These are phyloP conservation scores for Daldinia sp. DNA, from an alignment of 2,329 filamentous ascomycete species.

Conservation along the genomic window DNA sequence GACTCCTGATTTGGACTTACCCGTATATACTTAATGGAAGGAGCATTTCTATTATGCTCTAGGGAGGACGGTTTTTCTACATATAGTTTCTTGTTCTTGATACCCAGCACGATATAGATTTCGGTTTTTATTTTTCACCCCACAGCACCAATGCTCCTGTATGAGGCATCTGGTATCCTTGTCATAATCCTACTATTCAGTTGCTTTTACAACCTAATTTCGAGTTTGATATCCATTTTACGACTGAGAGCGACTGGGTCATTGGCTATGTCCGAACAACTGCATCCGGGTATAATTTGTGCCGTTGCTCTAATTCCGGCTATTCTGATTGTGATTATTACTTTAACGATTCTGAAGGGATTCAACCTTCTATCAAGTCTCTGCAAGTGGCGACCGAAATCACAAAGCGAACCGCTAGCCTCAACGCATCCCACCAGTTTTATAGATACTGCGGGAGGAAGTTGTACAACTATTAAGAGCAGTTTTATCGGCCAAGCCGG, in stretches of 20 bases:
- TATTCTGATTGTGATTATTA: conserved; percentile 54
- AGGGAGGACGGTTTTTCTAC: conserved; percentile 6
- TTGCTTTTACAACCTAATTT: conserved; percentile 25
- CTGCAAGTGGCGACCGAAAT: conserved; percentile 14
- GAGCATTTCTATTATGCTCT: conserved; percentile 21
- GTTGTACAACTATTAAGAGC: conserved; percentile 46
- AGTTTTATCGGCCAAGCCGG: conserved; percentile 45
- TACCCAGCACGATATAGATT: conserved; percentile 34
- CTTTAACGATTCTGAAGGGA: conserved; percentile 48
- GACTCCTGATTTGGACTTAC: conserved; percentile 43
- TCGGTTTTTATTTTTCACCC: conserved; percentile 14
- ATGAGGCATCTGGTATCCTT: conserved; percentile 33
- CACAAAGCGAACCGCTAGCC: conserved; percentile 8
- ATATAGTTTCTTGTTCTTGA: conserved; percentile 29
- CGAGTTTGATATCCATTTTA: conserved; percentile 43
- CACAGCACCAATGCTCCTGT: conserved; percentile 15
- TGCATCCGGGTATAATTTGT: conserved; percentile 44
- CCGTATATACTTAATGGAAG: conserved; percentile 35
- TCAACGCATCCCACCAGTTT: conserved; percentile 6
- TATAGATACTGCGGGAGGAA: conserved; percentile 22
- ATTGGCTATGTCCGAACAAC: conserved; percentile 45
- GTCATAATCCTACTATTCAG: conserved; percentile 35
- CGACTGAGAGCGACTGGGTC: conserved; percentile 23
- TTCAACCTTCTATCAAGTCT: conserved; percentile 44
- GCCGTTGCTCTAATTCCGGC: conserved; percentile 50